phyloP scores from a whole-genome alignment of 2,329 filamentous ascomycete species.

The Plectosphaerella sp. region DNA sequence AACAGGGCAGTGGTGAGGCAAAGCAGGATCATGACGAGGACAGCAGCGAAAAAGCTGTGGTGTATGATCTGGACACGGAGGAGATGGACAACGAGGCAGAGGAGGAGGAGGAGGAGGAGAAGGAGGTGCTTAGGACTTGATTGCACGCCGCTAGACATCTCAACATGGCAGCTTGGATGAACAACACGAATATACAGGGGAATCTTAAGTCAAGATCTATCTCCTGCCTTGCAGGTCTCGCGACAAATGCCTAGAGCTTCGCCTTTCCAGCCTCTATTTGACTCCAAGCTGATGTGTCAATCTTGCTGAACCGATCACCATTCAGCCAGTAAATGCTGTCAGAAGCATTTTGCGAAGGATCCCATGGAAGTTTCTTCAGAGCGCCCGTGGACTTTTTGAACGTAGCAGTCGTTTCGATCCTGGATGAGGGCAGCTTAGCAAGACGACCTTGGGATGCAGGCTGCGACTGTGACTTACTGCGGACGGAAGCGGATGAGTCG shows the following conservation, averaged over 20 bases:
- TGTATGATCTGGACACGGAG: too few species aligned
- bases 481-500: conserved; percentile 1
- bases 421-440: background rate
- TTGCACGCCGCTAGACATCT: too few species aligned
- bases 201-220: too few species aligned
- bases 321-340: conserved; percentile 1
- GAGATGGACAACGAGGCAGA: too few species aligned
- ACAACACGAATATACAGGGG: too few species aligned
- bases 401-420: background rate
- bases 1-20: too few species aligned
- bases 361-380: background rate
- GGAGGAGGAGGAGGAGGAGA: too few species aligned
- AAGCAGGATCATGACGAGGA: too few species aligned
- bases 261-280: background rate
- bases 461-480: background rate
- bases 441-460: background rate
- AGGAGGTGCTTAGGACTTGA: too few species aligned
- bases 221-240: too few species aligned
- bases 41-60: too few species aligned
- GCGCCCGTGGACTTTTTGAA: background rate
- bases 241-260: background rate
- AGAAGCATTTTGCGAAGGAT: background rate
- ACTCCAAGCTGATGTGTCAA: background rate
- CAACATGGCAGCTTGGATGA: too few species aligned
- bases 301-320: background rate